phyloP scores from a whole-genome alignment of 1,139 yeast species.

The Debaryomyces fabryi region DNA sequence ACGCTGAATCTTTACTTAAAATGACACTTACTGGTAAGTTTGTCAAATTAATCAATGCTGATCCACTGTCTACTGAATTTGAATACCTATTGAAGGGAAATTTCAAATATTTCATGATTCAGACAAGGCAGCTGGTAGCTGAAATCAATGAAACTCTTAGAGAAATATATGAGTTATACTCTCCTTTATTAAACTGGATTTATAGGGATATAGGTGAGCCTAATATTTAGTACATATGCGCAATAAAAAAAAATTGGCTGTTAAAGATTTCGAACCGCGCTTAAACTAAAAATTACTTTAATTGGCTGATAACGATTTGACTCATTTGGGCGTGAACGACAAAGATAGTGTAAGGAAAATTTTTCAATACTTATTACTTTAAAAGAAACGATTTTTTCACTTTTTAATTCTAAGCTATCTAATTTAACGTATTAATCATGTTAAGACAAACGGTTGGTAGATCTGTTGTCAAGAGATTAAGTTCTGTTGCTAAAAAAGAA shows the following conservation, averaged over 20 bases:
- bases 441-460: slow-evolving; percentile 19
- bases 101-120: slow-evolving; percentile 15
- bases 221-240: not conserved
- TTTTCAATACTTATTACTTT: slow-evolving; percentile 10
- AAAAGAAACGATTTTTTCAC: slow-evolving; percentile 6
- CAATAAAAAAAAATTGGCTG: not conserved
- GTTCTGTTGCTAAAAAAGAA: slow-evolving; percentile 3
- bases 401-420: not conserved
- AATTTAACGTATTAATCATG: slow-evolving; percentile 12
- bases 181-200: slow-evolving; percentile 37
- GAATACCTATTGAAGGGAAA: slow-evolving; percentile 12
- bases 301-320: slow-evolving; percentile 34
- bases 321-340: slow-evolving; percentile 9
- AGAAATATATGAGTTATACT: slow-evolving; percentile 26
- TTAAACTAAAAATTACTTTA: slow-evolving; percentile 32
- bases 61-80: not conserved
- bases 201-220: slow-evolving; percentile 29
- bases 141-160: slow-evolving; percentile 13
- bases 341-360: slow-evolving; percentile 10
- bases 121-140: slow-evolving; percentile 11
- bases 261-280: slow-evolving; percentile 46
- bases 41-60: not conserved
- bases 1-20: not conserved
- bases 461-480: slow-evolving; percentile 12
- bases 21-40: slow-evolving; percentile 5